phyloP scores from a whole-genome alignment of 2,329 filamentous ascomycete species.

The Colletotrichum musicola region DNA sequence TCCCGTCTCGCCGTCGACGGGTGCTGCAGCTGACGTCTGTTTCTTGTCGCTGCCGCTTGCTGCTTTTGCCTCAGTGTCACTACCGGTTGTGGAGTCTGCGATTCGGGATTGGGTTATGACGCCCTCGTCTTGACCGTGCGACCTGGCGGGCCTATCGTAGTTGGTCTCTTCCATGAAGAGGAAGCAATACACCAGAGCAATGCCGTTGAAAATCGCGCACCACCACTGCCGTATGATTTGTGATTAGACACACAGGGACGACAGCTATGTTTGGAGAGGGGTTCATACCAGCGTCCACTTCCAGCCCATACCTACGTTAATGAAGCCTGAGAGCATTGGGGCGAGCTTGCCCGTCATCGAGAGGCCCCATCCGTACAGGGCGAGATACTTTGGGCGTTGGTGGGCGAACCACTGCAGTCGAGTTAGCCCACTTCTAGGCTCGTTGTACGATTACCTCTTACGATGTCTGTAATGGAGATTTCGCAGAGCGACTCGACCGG shows the following conservation, averaged over 20 bases:
- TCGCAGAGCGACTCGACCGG: constrained; percentile 62
- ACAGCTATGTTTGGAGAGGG: too few relatives aligned
- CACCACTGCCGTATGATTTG: constrained; percentile 46
- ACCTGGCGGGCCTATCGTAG: constrained; percentile 54
- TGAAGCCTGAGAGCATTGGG: constrained; percentile 59
- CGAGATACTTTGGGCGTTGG: constrained; percentile 58
- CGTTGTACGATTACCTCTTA: constrained; percentile 31
- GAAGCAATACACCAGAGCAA: constrained; percentile 56
- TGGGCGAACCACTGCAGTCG: constrained; percentile 51
- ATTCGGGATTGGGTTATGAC: not conserved
- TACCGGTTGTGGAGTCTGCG: not conserved
- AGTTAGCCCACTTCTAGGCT: constrained; percentile 6
- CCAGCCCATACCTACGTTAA: constrained; percentile 56
- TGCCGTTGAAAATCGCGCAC: constrained; percentile 53
- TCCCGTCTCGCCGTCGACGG: constrained; percentile 44
- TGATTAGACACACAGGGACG: not conserved
- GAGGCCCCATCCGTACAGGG: constrained; percentile 55
- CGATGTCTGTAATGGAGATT: constrained; percentile 57
- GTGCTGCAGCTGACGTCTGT: not conserved
- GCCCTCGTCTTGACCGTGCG: not conserved
- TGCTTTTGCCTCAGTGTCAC: not conserved
- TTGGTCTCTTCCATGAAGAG: constrained; percentile 72
- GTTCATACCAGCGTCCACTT: constrained; percentile 52
- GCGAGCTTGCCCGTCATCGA: constrained; percentile 58
- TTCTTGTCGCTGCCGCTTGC: not conserved